These are phyloP conservation scores for Brassica rapa DNA, from an alignment of 345 rosid genomes.

Conservation along the genomic window DNA sequence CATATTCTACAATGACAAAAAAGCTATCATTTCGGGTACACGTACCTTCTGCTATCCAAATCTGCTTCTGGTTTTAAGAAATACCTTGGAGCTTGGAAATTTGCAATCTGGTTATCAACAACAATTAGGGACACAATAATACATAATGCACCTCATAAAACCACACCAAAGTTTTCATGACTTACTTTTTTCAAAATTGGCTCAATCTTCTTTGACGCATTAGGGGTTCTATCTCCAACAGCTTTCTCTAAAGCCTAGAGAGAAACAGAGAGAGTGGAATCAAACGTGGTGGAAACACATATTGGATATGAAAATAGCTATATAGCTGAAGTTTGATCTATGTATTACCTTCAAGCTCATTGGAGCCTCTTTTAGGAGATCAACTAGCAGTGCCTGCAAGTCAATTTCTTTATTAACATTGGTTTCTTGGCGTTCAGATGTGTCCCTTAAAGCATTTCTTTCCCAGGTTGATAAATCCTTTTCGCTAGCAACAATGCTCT, in stretches of 20 bases:
- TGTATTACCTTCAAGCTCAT: conserved; percentile 77
- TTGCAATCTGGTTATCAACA: conserved; percentile 71
- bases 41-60: conserved; percentile 77
- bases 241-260: conserved; percentile 85
- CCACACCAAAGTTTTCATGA: conserved; percentile 36
- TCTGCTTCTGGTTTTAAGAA: conserved; percentile 70
- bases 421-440: conserved; percentile 47
- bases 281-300: conserved; percentile 4
- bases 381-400: conserved; percentile 59
- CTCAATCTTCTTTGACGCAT: conserved; percentile 64
- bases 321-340: conserved; percentile 24
- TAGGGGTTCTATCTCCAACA: conserved; percentile 63
- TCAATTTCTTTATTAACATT: conserved; percentile 54
- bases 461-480: conserved; percentile 56
- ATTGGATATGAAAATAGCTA: conserved; percentile 20
- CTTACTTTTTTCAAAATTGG: conserved; percentile 72
- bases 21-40: conserved; percentile 6
- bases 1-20: conserved; percentile 17
- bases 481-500: conserved; percentile 48
- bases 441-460: conserved; percentile 46
- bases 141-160: conserved; percentile 26
- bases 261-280: conserved; percentile 23
- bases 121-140: conserved; percentile 37
- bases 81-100: conserved; percentile 75
- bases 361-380: conserved; percentile 69